Evolutionary conservation across 768 basidiomycete species (phyloP), one percentile per base, ranked within the genome.

Genomic region (Daedaleopsis sinensis): DNA sequence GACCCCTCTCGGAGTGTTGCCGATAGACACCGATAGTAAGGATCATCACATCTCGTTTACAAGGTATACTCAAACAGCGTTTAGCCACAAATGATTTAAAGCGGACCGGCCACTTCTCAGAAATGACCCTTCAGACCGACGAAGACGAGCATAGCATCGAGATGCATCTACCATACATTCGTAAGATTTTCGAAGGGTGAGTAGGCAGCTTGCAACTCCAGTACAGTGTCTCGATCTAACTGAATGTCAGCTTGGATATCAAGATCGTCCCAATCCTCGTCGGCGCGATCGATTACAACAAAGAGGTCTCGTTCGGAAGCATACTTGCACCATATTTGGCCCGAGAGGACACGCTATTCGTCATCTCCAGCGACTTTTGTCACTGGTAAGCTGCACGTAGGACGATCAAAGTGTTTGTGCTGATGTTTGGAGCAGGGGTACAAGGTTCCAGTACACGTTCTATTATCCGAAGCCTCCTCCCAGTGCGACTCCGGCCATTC

Each of bases 121-220:
- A 80, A 11, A 88, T 99, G 85, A 77, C 76, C 18, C 65, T 81
- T 2, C 68, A 76, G 1, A 86, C 86, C 2, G 97, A 99, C 70
- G 94, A 95, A 74, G 93, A 89, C 32, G 97, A 99, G 69, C 97
- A 99, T 72, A 96, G 93, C 70, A 86, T 99, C 57, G 97, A 99
- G 77, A 96, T 99, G 93, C 96, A 98, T 69, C 82, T 98, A 18
- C 95, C 96, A 6, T 96, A 93, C 72, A 78, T 97, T 44, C 84
- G 91, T 52, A 93, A 93, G 73, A 76, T 89, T 12, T 97, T 96
- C 62, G 81, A 91, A 73, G 86, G 86, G 93, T 94, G 69, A 65
- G 78, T 70, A 37, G 2, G 12, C 27, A 18, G 12, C 15, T 23
- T 37, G 38, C 27, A 10, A 18, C 24, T 21, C 6, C 16, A 23